Evolutionary conservation across 2,329 filamentous ascomycete genomes (phyloP).

Genomic region (Apiospora rasikravindrae): DNA sequence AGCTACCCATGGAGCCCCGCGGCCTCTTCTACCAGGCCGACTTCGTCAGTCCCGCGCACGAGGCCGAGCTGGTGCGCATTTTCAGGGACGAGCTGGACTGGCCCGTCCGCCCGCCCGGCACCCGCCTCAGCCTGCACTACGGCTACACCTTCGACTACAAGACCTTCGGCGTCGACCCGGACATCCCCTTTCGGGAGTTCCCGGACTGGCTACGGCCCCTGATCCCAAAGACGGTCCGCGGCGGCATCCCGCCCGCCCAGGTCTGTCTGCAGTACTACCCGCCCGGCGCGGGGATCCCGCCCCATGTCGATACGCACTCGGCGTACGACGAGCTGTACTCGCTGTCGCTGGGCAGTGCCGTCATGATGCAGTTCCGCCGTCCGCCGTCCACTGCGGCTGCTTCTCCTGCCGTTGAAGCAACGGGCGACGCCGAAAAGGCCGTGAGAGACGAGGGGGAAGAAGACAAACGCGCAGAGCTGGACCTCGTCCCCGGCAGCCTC

Average conservation of each 20-base stretch:
- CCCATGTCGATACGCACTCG: constrained; percentile 64
- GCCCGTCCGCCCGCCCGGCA: constrained; percentile 46
- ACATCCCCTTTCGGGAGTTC: constrained; percentile 55
- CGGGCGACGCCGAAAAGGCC: background rate
- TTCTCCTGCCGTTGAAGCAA: background rate
- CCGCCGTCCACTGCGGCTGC: background rate
- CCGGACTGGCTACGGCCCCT: constrained; percentile 57
- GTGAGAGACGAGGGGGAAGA: background rate
- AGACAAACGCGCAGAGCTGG: constrained; percentile 46
- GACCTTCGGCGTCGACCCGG: constrained; percentile 58
- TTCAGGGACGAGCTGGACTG: constrained; percentile 52
- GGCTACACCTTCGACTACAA: constrained; percentile 65
- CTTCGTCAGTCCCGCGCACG: constrained; percentile 53
- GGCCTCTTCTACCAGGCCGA: constrained; percentile 51
- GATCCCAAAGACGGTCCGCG: constrained; percentile 44
- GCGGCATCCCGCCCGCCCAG: constrained; percentile 53
- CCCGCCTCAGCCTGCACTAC: constrained; percentile 58
- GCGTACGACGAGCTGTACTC: constrained; percentile 42
- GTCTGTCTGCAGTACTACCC: constrained; percentile 62
- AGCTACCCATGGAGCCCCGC: constrained; percentile 37
- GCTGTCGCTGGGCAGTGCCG: constrained; percentile 31
- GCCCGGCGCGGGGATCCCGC: constrained; percentile 63
- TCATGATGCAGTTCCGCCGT: constrained; percentile 33
- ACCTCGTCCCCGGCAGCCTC: constrained; percentile 55
- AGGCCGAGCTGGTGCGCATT: constrained; percentile 48